Evolutionary conservation across 2,329 filamentous ascomycete species (phyloP).

Genomic region (Apiospora marii): DNA sequence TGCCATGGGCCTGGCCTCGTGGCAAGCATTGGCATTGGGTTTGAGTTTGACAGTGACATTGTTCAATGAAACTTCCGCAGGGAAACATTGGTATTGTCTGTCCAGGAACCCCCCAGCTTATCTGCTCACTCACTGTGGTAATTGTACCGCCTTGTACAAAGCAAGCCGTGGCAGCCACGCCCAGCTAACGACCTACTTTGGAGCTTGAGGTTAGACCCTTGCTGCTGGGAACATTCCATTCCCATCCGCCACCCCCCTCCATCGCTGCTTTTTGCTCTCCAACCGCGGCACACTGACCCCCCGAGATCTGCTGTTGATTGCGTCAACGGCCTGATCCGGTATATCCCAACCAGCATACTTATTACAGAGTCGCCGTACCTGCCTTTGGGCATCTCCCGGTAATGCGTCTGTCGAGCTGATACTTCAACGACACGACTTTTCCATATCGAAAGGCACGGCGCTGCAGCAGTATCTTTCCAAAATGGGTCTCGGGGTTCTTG

Average conservation of each 20-base stretch:
- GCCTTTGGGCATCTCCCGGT: background rate
- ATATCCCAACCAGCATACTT: background rate
- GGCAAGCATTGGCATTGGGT: background rate
- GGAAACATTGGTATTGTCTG: background rate
- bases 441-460: background rate
- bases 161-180: background rate
- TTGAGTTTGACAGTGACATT: background rate
- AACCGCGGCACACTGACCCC: background rate
- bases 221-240: background rate
- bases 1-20: background rate
- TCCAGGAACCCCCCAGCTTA: background rate
- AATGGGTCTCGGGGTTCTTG: constrained; percentile 79
- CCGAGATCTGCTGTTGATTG: background rate
- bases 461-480: constrained; percentile 29
- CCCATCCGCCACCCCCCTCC: background rate
- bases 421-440: background rate
- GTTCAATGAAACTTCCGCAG: background rate
- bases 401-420: background rate
- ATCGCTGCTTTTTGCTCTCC: background rate
- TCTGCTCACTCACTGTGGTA: background rate
- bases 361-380: constrained; percentile 6
- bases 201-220: constrained; percentile 8
- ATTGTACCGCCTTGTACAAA: background rate
- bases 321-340: background rate
- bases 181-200: background rate